Percentiles rank a stretch among this genome's conserved stretches.
phyloP scores from a whole-genome alignment of 352 stramenopile genomes.

The Globisporangium canariense region DNA sequence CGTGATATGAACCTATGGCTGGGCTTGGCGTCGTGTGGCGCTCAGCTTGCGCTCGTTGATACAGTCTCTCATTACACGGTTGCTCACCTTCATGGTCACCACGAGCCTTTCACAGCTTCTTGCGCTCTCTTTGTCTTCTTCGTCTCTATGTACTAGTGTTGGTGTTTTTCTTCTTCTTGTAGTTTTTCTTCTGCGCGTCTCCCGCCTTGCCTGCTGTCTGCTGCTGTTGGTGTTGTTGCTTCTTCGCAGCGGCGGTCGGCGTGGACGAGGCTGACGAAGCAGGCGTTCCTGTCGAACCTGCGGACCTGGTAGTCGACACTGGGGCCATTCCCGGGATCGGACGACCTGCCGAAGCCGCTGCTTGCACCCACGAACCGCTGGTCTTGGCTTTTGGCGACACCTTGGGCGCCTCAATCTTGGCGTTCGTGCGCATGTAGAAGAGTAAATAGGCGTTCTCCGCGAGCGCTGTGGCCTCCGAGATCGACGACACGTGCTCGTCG shows the following conservation, averaged over 20 bases:
- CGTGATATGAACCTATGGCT: too few relatives aligned
- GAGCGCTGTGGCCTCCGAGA: conserved; percentile 66
- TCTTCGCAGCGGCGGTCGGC: neutral
- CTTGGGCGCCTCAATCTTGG: conserved; percentile 6
- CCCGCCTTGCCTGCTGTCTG: neutral
- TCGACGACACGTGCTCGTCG: conserved; percentile 76
- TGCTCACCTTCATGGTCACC: neutral
- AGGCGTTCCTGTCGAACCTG: neutral
- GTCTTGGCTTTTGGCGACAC: neutral
- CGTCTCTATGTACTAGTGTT: conserved; percentile 4
- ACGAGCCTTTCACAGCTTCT: neutral
- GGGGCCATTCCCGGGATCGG: conserved; percentile 9
- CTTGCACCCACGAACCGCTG: conserved; percentile 2
- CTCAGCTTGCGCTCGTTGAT: neutral
- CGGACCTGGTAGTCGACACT: neutral
- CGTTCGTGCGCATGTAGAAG: conserved; percentile 73
- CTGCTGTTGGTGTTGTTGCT: neutral
- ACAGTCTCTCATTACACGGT: too few relatives aligned
- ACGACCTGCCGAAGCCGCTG: neutral
- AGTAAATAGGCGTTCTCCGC: conserved; percentile 77
- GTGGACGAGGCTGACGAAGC: conserved; percentile 4
- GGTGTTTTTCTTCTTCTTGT: conserved; percentile 4
- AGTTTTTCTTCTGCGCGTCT: conserved; percentile 4
- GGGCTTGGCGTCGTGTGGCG: neutral
- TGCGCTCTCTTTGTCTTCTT: neutral